phyloP scores from a whole-genome alignment of 225 moss, liverwort and hornwort species.

The Pseudisothecium myosuroides region DNA sequence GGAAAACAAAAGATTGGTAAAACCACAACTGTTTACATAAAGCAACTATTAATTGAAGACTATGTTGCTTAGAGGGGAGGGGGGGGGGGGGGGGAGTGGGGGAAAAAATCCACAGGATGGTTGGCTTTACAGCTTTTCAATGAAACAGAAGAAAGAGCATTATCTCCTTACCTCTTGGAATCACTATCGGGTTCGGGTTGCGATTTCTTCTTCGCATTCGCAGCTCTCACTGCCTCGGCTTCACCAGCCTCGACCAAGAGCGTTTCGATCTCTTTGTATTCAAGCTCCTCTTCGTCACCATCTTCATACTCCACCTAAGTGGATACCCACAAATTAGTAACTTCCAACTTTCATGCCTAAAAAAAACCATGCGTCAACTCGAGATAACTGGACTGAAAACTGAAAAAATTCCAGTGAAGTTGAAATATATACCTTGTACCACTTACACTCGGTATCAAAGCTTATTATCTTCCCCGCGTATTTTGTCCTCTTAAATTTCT shows the following conservation, averaged over 20 bases:
- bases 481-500: slow-evolving; percentile 41
- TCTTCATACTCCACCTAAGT: slow-evolving; percentile 45
- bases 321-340: neutral
- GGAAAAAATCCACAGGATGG: neutral
- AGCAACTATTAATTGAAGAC: neutral
- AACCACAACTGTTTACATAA: neutral
- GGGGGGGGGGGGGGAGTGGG: too few relatives aligned
- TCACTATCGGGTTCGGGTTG: slow-evolving; percentile 22
- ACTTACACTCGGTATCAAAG: slow-evolving; percentile 32
- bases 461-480: slow-evolving; percentile 27
- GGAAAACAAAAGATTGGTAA: neutral
- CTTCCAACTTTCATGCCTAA: neutral
- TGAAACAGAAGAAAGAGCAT: neutral
- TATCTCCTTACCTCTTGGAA: slow-evolving; percentile 21
- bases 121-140: neutral
- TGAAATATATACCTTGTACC: slow-evolving; percentile 37
- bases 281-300: slow-evolving; percentile 55
- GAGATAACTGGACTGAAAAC: neutral
- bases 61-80: neutral
- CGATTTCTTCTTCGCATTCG: slow-evolving; percentile 29
- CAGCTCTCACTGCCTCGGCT: slow-evolving; percentile 27
- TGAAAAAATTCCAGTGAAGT: neutral
- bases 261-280: slow-evolving; percentile 34
- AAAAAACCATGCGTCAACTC: too few relatives aligned
- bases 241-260: slow-evolving; percentile 32